These are phyloP conservation scores for Phytophthora sp. DNA, from an alignment of 352 stramenopile species.

Conservation along the genomic window DNA sequence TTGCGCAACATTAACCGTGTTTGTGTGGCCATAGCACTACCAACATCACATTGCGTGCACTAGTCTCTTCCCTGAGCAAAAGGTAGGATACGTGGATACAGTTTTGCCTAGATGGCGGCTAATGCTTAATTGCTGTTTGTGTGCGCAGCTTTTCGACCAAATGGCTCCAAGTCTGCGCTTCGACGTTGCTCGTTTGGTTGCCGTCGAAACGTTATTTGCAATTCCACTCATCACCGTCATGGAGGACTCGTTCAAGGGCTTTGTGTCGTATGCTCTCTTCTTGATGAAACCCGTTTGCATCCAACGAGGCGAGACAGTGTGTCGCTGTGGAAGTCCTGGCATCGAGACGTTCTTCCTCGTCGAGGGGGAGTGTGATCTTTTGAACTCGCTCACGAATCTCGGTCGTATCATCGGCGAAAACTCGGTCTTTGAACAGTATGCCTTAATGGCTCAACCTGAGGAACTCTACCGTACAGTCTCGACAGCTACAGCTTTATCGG, in stretches of 20 bases:
- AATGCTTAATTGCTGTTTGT: background rate
- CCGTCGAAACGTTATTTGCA: constrained; percentile 73
- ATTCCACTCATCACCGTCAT: constrained; percentile 88
- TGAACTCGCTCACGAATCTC: constrained; percentile 68
- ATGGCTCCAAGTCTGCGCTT: constrained; percentile 83
- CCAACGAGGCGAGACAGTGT: constrained; percentile 73
- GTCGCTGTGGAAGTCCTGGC: constrained; percentile 68
- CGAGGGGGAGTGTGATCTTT: constrained; percentile 81
- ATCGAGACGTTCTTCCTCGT: constrained; percentile 88
- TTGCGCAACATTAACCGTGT: constrained; percentile 4
- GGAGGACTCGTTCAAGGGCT: constrained; percentile 89
- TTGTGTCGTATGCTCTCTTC: constrained; percentile 89
- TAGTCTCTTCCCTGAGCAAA: constrained; percentile 83
- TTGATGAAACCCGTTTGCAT: constrained; percentile 81
- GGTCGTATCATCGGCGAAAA: constrained; percentile 73
- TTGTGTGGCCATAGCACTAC: constrained; percentile 62
- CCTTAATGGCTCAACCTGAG: constrained; percentile 66
- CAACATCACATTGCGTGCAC: constrained; percentile 70
- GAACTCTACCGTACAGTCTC: constrained; percentile 83
- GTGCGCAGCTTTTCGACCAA: constrained; percentile 76
- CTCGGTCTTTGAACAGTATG: constrained; percentile 85
- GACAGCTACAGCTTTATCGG: constrained; percentile 69
- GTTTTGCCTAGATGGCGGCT: too few species aligned
- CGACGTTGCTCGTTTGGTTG: constrained; percentile 79
- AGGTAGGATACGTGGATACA: constrained; percentile 43